Conservation (phyloP, 202 grass and related monocot species). For the Carex arenaria region DNA sequence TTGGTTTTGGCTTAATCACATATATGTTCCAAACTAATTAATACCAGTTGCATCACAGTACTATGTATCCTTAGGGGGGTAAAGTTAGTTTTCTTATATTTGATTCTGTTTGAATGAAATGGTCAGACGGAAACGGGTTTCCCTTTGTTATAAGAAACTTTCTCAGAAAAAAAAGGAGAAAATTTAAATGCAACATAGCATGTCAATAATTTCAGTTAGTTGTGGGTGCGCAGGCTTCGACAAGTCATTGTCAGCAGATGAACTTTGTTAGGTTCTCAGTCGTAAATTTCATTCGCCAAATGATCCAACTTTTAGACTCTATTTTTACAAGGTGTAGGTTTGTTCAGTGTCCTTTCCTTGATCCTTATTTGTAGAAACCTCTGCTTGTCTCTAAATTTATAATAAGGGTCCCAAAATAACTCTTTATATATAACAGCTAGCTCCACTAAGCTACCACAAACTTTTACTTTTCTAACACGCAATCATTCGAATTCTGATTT, state of each 20-base stretch:
- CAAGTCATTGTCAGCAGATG: constrained; percentile 23
- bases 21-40: neutral
- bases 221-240: neutral
- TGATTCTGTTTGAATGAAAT: neutral
- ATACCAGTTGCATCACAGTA: neutral
- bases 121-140: neutral
- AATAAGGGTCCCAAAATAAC: constrained; percentile 16
- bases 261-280: constrained; percentile 28
- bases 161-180: too few species aligned
- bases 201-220: constrained; percentile 12
- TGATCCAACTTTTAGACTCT: constrained; percentile 25
- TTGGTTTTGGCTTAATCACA: neutral
- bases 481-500: constrained; percentile 14
- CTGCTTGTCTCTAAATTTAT: constrained; percentile 14
- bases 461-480: constrained; percentile 9
- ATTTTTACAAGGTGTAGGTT: constrained; percentile 12
- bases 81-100: neutral
- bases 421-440: constrained; percentile 19
- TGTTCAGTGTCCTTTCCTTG: constrained; percentile 6
- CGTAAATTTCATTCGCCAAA: constrained; percentile 6
- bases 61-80: neutral
- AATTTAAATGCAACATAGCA: neutral
- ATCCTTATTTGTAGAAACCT: constrained; percentile 18
- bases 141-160: neutral
- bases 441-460: constrained; percentile 25